These are phyloP conservation scores for Raffaelea albimanens DNA, from an alignment of 2,329 filamentous ascomycete species.

Conservation along the genomic window DNA sequence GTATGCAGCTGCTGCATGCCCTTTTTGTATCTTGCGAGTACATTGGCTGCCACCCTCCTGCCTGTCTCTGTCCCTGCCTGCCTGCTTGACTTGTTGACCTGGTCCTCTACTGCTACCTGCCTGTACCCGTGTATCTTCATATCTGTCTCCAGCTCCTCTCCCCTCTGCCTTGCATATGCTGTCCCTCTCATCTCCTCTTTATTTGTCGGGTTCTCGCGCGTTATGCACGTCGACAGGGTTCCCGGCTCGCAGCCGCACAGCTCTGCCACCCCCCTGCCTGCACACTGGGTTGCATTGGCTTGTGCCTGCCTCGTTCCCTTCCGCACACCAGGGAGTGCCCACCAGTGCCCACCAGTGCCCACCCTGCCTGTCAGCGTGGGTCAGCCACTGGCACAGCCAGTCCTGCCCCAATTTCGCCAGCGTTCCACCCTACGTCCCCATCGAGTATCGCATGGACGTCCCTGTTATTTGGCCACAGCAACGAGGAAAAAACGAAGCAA, in stretches of 20 bases:
- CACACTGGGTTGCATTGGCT: conserved; percentile 2
- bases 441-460: conserved; percentile 25
- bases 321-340: neutral
- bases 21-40: too few species aligned
- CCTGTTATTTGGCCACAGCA: conserved; percentile 10
- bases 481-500: neutral
- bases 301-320: neutral
- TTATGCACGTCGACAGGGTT: conserved; percentile 1
- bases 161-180: neutral
- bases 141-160: neutral
- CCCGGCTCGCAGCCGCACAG: neutral
- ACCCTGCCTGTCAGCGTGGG: conserved; percentile 12
- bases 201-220: neutral
- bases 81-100: too few species aligned
- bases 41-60: too few species aligned
- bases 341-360: neutral
- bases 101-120: too few species aligned
- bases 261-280: neutral
- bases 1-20: too few species aligned
- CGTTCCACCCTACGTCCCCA: conserved; percentile 27
- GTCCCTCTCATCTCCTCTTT: neutral
- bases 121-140: too few species aligned
- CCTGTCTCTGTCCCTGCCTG: too few species aligned
- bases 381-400: conserved; percentile 14
- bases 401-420: conserved; percentile 30